phyloP scores from a whole-genome alignment of 345 rosid genomes.

The Corchorus olitorius region DNA sequence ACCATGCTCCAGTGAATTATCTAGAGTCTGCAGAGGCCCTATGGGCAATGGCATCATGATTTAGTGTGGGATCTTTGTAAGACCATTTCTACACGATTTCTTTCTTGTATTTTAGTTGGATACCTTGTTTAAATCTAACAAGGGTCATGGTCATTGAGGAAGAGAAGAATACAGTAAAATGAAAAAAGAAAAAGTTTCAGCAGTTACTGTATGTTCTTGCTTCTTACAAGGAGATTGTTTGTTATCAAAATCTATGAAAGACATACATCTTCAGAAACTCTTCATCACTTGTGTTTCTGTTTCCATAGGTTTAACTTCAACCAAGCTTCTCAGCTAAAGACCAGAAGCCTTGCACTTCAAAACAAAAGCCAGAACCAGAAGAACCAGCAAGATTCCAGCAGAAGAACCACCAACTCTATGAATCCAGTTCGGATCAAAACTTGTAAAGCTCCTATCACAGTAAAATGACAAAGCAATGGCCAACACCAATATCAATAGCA shows the following conservation, averaged over 20 bases:
- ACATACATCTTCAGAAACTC: not conserved
- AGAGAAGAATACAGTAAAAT: not conserved
- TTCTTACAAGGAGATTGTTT: not conserved
- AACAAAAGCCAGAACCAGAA: slow-evolving; percentile 65
- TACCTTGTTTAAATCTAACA: not conserved
- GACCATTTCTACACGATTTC: too few relatives aligned
- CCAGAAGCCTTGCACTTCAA: slow-evolving; percentile 62
- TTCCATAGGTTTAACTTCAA: slow-evolving; percentile 30
- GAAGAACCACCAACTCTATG: slow-evolving; percentile 89
- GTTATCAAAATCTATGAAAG: not conserved
- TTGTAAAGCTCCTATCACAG: slow-evolving; percentile 58
- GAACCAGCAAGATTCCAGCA: slow-evolving; percentile 68
- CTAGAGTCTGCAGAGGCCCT: not conserved
- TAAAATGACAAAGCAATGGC: slow-evolving; percentile 54
- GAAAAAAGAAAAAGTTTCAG: not conserved
- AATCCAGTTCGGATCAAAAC: slow-evolving; percentile 85
- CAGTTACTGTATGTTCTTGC: not conserved
- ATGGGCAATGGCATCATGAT: not conserved
- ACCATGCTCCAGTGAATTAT: not conserved
- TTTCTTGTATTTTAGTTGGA: too few relatives aligned
- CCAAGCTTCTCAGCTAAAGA: slow-evolving; percentile 4
- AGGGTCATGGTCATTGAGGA: not conserved
- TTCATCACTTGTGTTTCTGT: not conserved
- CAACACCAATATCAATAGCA: slow-evolving; percentile 55
- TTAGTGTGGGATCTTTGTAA: too few relatives aligned